phyloP scores from a whole-genome alignment of 2,329 filamentous ascomycete species.

The Xylaria sp. region DNA sequence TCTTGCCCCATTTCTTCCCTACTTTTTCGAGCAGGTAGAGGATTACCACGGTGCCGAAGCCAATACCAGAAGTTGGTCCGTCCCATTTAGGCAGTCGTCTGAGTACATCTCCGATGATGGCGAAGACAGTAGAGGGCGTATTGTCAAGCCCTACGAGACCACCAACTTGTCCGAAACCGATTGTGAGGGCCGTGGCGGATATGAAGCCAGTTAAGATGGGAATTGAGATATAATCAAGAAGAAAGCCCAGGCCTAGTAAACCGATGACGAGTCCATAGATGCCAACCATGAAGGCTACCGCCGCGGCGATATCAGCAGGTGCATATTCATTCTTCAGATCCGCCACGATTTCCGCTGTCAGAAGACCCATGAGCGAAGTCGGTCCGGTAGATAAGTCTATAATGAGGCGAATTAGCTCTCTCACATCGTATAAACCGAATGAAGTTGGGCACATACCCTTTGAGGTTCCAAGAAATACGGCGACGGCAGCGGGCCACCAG shows the following conservation, averaged over 20 bases:
- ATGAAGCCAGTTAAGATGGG: constrained; percentile 70
- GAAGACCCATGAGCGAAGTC: constrained; percentile 67
- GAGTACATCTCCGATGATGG: constrained; percentile 65
- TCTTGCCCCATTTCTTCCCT: constrained; percentile 64
- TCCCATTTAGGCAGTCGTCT: constrained; percentile 61
- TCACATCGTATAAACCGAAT: constrained; percentile 35
- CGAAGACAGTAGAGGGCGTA: constrained; percentile 56
- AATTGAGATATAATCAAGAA: constrained; percentile 69
- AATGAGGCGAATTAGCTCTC: constrained; percentile 32
- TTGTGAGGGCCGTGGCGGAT: constrained; percentile 68
- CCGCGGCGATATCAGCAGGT: constrained; percentile 62
- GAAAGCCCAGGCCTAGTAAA: constrained; percentile 66
- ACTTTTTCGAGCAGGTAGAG: constrained; percentile 62
- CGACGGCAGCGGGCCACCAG: constrained; percentile 63
- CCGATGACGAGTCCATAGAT: constrained; percentile 65
- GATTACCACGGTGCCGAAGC: constrained; percentile 61
- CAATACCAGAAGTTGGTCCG: constrained; percentile 63
- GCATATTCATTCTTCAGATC: constrained; percentile 58
- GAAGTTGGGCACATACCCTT: constrained; percentile 53
- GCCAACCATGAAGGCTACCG: constrained; percentile 68
- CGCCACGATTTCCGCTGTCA: constrained; percentile 65
- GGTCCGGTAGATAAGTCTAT: constrained; percentile 66
- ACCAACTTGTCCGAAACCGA: constrained; percentile 68
- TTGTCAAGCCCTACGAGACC: constrained; percentile 63
- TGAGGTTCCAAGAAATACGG: constrained; percentile 66